Conservation (phyloP, 2,329 filamentous ascomycete genomes). For the Diaporthe helianthi region DNA sequence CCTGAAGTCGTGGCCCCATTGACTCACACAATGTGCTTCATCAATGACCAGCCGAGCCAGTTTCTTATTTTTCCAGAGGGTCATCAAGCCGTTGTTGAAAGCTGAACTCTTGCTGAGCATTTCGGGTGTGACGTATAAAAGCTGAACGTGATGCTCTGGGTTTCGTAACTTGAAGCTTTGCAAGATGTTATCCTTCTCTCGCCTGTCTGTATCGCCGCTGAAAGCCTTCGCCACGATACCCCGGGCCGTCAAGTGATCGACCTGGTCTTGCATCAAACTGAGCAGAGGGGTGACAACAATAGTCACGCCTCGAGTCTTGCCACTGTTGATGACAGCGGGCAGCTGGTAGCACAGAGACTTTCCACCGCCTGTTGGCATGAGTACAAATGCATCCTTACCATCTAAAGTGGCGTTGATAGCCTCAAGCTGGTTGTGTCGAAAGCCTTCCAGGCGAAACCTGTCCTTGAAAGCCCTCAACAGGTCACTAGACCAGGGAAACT, state of each 20-base stretch:
- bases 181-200: slow-evolving; percentile 72
- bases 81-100: slow-evolving; percentile 71
- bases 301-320: slow-evolving; percentile 84
- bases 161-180: slow-evolving; percentile 65
- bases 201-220: slow-evolving; percentile 75
- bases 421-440: slow-evolving; percentile 90
- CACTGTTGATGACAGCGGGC: slow-evolving; percentile 82
- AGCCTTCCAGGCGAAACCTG: slow-evolving; percentile 83
- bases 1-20: slow-evolving; percentile 98
- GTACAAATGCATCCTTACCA: slow-evolving; percentile 89
- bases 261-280: slow-evolving; percentile 97
- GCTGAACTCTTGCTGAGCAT: slow-evolving; percentile 85
- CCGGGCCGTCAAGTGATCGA: slow-evolving; percentile 77
- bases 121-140: slow-evolving; percentile 95
- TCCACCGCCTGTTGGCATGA: slow-evolving; percentile 97
- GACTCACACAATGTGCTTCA: slow-evolving; percentile 98
- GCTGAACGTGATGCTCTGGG: slow-evolving; percentile 79
- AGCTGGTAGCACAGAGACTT: slow-evolving; percentile 98
- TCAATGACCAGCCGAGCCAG: slow-evolving; percentile 95
- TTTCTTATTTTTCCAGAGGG: slow-evolving; percentile 72
- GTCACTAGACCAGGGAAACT: slow-evolving; percentile 83
- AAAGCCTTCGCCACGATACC: slow-evolving; percentile 82
- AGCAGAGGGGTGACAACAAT: slow-evolving; percentile 94
- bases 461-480: slow-evolving; percentile 82
- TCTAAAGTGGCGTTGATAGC: slow-evolving; percentile 92